Evolutionary conservation across 169 alveolate species (phyloP).

Genomic region (Plasmodium gallinaceum): DNA sequence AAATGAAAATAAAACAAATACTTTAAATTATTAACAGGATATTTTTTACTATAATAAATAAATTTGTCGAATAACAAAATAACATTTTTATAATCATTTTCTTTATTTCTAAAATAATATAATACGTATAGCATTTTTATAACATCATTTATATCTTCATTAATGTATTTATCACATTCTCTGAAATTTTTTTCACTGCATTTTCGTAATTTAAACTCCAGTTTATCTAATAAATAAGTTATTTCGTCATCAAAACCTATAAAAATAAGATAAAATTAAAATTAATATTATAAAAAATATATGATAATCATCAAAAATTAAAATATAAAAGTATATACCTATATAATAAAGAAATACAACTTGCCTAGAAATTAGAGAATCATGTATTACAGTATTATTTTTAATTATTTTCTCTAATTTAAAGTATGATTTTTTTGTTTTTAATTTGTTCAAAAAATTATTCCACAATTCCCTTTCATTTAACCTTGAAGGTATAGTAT

Average conservation of each 20-base stretch:
- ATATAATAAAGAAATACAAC: constrained; percentile 54
- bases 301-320: background rate
- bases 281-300: background rate
- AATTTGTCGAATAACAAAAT: constrained; percentile 39
- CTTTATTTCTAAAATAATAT: constrained; percentile 14
- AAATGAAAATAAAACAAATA: constrained; percentile 69
- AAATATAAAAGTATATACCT: constrained; percentile 11
- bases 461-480: constrained; percentile 62
- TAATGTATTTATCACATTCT: constrained; percentile 32
- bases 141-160: constrained; percentile 58
- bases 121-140: constrained; percentile 68
- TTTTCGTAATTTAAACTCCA: constrained; percentile 20
- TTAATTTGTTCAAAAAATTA: constrained; percentile 33
- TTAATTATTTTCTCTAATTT: constrained; percentile 25
- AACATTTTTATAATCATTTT: constrained; percentile 23
- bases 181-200: constrained; percentile 22
- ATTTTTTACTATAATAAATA: constrained; percentile 27
- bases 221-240: constrained; percentile 8
- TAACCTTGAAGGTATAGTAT: constrained; percentile 64
- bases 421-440: constrained; percentile 26
- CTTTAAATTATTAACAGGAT: constrained; percentile 43
- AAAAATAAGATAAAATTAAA: background rate
- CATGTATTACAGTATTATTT: constrained; percentile 6
- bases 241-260: constrained; percentile 58
- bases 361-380: constrained; percentile 49